Percentiles rank a stretch among this genome's conserved stretches.
These are phyloP conservation scores for Lathyrus tuberosus DNA, from an alignment of 306 rosid species.

Conservation along the genomic window DNA sequence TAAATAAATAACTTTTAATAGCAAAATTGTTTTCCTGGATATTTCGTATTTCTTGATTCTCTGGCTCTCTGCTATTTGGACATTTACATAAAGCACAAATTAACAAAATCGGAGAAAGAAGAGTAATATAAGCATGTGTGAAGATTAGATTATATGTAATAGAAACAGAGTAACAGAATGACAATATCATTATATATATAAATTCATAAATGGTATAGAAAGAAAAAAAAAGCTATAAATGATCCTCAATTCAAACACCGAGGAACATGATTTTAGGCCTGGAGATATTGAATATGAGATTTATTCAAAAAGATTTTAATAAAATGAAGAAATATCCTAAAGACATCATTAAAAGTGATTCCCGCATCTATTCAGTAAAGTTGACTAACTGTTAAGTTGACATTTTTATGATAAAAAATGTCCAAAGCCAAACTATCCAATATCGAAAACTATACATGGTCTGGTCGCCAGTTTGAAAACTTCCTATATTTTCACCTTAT, in stretches of 20 bases:
- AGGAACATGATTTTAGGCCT: constrained; percentile 20
- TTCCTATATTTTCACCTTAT: constrained; percentile 38
- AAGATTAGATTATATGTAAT: too few species aligned
- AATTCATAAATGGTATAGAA: constrained; percentile 3
- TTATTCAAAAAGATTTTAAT: too few species aligned
- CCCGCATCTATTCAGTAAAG: constrained; percentile 39
- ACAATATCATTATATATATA: not conserved
- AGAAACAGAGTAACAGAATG: not conserved
- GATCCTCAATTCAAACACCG: constrained; percentile 16
- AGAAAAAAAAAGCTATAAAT: not conserved
- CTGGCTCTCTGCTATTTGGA: too few species aligned
- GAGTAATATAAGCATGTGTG: too few species aligned
- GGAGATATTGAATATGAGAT: too few species aligned
- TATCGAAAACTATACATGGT: constrained; percentile 51
- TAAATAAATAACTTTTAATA: too few species aligned
- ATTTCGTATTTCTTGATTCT: too few species aligned
- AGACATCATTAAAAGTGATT: constrained; percentile 31
- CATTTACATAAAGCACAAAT: not conserved
- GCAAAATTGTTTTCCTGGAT: too few species aligned
- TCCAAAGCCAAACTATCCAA: constrained; percentile 41
- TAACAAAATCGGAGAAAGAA: not conserved
- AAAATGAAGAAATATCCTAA: too few species aligned
- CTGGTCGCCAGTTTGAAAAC: constrained; percentile 45
- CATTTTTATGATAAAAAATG: constrained; percentile 40
- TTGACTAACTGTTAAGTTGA: constrained; percentile 33